phyloP scores from a whole-genome alignment of 192 early-diverging fungal genomes.

The Linnemannia zychae region DNA sequence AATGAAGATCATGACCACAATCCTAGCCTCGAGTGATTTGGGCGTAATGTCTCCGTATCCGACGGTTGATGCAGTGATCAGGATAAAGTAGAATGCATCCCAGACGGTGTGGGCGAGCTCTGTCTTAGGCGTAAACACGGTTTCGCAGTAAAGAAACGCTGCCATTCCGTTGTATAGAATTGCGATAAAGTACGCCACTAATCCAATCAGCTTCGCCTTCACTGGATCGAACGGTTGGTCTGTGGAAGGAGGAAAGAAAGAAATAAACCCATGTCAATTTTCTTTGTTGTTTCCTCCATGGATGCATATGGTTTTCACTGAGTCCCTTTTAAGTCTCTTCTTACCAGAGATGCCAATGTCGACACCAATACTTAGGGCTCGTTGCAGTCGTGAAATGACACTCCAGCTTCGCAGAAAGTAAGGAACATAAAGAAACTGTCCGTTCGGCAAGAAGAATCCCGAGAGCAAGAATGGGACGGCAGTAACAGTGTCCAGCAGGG shows the following conservation, averaged over 20 bases:
- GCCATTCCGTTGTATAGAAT: slow-evolving; percentile 73
- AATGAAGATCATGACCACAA: slow-evolving; percentile 73
- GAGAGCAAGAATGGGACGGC: slow-evolving; percentile 69
- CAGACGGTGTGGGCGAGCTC: slow-evolving; percentile 25
- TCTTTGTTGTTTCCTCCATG: neutral
- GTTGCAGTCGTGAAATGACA: slow-evolving; percentile 66
- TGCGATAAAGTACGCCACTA: slow-evolving; percentile 64
- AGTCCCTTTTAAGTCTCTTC: neutral
- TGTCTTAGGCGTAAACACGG: slow-evolving; percentile 53
- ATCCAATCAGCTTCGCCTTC: slow-evolving; percentile 65
- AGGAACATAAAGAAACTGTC: slow-evolving; percentile 69
- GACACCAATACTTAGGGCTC: slow-evolving; percentile 66
- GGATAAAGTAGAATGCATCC: slow-evolving; percentile 67
- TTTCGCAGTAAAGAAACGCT: slow-evolving; percentile 72
- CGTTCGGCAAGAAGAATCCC: slow-evolving; percentile 50
- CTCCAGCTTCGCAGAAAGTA: slow-evolving; percentile 74
- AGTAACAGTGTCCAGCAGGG: slow-evolving; percentile 63
- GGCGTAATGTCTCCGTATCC: slow-evolving; percentile 82
- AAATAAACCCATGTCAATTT: neutral
- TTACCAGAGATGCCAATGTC: slow-evolving; percentile 65
- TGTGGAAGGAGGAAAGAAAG: neutral
- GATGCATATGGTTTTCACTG: neutral
- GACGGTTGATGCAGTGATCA: slow-evolving; percentile 79
- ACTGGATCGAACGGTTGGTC: slow-evolving; percentile 64
- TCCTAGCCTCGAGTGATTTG: slow-evolving; percentile 61